A percentile compares a stretch with the other conserved stretches of the same genome.
Conservation (phyloP, 1,284 basidiomycete genomes). For the Ustilago curta region DNA sequence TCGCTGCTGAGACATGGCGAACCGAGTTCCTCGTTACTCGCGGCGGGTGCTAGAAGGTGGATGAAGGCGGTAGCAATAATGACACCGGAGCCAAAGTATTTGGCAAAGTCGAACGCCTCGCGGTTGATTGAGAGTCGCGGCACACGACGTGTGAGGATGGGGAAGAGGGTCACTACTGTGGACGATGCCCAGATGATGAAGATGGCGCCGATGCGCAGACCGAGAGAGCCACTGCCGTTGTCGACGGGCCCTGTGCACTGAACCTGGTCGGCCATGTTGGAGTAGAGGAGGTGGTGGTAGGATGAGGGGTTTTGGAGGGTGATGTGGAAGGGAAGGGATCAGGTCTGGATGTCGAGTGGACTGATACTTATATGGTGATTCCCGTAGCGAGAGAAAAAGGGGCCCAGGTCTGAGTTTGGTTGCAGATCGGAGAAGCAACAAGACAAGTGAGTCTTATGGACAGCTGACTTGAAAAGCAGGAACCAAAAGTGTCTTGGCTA, state of each 20-base stretch:
- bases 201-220: conserved; percentile 77
- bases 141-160: conserved; percentile 79
- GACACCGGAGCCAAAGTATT: conserved; percentile 85
- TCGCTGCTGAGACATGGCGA: conserved; percentile 54
- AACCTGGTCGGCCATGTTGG: conserved; percentile 35
- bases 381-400: background rate
- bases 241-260: conserved; percentile 44
- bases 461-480: conserved; percentile 3
- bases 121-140: conserved; percentile 64
- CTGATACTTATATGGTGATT: background rate
- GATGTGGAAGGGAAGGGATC: background rate
- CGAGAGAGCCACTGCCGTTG: conserved; percentile 37
- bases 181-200: conserved; percentile 81
- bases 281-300: background rate
- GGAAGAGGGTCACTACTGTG: conserved; percentile 80
- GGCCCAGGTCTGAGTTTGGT: background rate
- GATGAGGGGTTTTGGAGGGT: background rate
- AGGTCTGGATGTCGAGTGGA: background rate
- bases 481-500: conserved; percentile 8
- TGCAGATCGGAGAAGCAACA: conserved; percentile 1
- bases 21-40: conserved; percentile 54
- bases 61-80: conserved; percentile 80
- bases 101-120: conserved; percentile 75
- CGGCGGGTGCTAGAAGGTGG: conserved; percentile 66
- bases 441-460: conserved; percentile 2